Conservation (phyloP, 768 basidiomycete genomes). For the Leccinum uliginosum region DNA sequence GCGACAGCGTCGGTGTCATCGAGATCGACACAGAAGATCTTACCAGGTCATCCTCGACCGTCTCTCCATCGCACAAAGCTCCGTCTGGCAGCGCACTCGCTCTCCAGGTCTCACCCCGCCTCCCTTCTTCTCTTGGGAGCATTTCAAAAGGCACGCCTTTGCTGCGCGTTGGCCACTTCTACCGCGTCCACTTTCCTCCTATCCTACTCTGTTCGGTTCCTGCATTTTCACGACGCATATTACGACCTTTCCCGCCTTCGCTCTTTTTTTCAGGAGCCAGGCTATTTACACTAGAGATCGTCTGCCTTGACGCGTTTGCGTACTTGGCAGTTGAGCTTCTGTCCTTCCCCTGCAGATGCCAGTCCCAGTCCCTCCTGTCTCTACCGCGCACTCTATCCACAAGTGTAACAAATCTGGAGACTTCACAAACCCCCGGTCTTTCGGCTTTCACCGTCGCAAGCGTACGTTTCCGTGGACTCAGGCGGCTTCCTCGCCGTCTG, state of each 20-base stretch:
- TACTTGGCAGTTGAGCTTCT: conserved; percentile 39
- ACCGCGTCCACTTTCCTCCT: conserved; percentile 25
- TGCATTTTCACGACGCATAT: conserved; percentile 59
- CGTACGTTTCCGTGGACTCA: conserved; percentile 58
- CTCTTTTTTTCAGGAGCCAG: conserved; percentile 38
- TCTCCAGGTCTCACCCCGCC: conserved; percentile 18
- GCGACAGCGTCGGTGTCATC: conserved; percentile 43
- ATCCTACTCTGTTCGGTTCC: conserved; percentile 23
- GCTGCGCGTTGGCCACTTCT: conserved; percentile 78
- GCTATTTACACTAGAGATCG: conserved; percentile 38
- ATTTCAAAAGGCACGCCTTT: conserved; percentile 86
- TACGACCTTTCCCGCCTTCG: conserved; percentile 52
- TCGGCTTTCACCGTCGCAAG: conserved; percentile 51
- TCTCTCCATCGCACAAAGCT: conserved; percentile 12
- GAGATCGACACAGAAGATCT: conserved; percentile 31
- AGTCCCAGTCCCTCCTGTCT: conserved; percentile 71
- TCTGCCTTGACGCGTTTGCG: conserved; percentile 43
- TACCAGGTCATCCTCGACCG: conserved; percentile 26
- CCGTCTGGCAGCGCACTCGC: conserved; percentile 7
- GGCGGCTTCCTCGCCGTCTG: conserved; percentile 57
- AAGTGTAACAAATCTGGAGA: conserved; percentile 51
- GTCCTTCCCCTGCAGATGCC: conserved; percentile 67
- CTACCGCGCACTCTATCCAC: conserved; percentile 59
- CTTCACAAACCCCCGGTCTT: conserved; percentile 32
- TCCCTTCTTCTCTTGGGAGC: conserved; percentile 31